Evolutionary conservation across 2,329 filamentous ascomycete genomes (phyloP), one percentile per base, ranked within the genome.

Genomic region (Fusarium dlaminii): DNA sequence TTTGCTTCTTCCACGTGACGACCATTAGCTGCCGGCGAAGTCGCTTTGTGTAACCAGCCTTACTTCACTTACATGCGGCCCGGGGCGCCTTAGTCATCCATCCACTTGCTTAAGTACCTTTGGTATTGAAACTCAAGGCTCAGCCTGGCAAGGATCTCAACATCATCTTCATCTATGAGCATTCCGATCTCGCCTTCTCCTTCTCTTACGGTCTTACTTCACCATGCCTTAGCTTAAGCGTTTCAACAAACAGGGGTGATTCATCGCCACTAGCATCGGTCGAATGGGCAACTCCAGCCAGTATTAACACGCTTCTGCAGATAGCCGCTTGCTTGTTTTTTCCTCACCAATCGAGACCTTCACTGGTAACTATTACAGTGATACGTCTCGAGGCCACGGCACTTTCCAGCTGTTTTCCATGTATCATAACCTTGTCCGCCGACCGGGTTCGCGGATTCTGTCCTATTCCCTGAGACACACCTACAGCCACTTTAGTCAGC

Each of bases 381-480:
- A 36, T 22, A 8, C 27, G 37, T 49, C 24, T 20, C 27, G 22
- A 42, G 37, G 32, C 39, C 30, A 37, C 37, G 29, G 27, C 30
- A 61, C 46, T 48, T 32, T 45, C 15, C 29, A 40, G 48, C 48
- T 36, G 29, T 22, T 46, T 55, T 40, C 29, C 12, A 40, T 42
- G 37, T 30, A 54, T 37, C 39, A 15, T 36, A 15, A 29, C 43
- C 55, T 36, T 56, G 52, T 57, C 63, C 58, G 45, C 48, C 56
- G 60, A 75, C 72, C 72, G 51, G 72, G 72, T 74, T 42, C 59
- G 49, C 72, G 72, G 72, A 43, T 74, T 45, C 42, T 59, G 60
- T 48, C 46, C 49, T 56, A 13, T 29, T 39, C 52, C 52, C 63
- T 24, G 55, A 74, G 71, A 74, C 72, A 74, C 36, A 74, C 36